These are phyloP conservation scores for Podospora pseudoanserina DNA, from an alignment of 495 filamentous ascomycete species.

Conservation along the genomic window DNA sequence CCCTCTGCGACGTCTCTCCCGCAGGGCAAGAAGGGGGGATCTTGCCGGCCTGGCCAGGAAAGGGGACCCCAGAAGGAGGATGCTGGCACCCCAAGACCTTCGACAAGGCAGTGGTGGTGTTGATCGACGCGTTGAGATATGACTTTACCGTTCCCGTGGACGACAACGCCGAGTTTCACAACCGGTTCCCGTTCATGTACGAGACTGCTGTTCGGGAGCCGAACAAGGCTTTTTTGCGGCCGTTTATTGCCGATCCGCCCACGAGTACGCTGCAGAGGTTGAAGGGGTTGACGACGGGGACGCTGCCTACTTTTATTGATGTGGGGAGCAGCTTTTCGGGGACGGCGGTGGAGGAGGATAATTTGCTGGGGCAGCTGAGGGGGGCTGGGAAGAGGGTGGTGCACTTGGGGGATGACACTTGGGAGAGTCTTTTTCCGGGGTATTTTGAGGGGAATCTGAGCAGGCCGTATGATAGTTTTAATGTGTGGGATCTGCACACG, in stretches of 20 bases:
- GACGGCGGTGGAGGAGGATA: conserved; percentile 96
- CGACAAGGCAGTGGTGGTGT: conserved; percentile 81
- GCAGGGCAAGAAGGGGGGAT: conserved; percentile 7
- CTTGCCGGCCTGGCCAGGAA: conserved; percentile 10
- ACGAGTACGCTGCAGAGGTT: conserved; percentile 88
- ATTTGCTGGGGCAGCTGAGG: conserved; percentile 78
- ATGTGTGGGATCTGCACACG: conserved; percentile 96
- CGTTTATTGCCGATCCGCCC: conserved; percentile 96
- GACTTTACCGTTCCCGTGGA: conserved; percentile 88
- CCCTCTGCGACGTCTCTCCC: conserved; percentile 71
- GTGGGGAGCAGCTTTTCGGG: conserved; percentile 93
- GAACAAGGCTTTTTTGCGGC: conserved; percentile 79
- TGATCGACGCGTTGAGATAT: conserved; percentile 93
- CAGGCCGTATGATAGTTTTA: conserved; percentile 88
- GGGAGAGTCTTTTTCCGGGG: conserved; percentile 85
- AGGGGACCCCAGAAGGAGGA: conserved; percentile 57
- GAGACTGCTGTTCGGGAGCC: conserved; percentile 70
- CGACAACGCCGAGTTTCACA: conserved; percentile 64
- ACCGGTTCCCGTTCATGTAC: conserved; percentile 81
- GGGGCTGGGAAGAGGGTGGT: conserved; percentile 79
- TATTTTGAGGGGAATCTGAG: conserved; percentile 86
- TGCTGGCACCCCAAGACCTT: conserved; percentile 97
- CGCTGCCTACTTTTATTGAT: conserved; percentile 91
- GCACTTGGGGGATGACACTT: conserved; percentile 95
- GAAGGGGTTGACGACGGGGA: conserved; percentile 93